These are phyloP conservation scores for Termitomyces sp. DNA, from an alignment of 768 basidiomycete species.

Conservation along the genomic window DNA sequence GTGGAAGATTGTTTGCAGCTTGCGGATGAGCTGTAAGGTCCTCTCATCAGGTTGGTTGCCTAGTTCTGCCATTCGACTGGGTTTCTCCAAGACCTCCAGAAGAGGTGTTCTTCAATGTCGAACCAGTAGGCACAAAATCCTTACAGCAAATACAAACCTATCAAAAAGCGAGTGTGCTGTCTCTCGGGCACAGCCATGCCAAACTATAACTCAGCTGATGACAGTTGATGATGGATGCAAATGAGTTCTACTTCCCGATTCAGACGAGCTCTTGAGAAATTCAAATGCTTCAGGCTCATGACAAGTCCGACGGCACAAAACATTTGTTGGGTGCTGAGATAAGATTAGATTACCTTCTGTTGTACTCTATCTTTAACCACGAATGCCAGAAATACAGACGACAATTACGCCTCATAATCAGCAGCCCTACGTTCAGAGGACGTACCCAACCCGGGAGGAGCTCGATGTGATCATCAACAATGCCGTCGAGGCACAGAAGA, in stretches of 20 bases:
- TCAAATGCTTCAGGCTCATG: too few species aligned
- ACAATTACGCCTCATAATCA: conserved; percentile 85
- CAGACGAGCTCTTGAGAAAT: too few species aligned
- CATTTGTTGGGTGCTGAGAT: conserved; percentile 5
- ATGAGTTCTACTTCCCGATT: too few species aligned
- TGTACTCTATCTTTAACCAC: conserved; percentile 12
- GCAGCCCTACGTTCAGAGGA: conserved; percentile 59
- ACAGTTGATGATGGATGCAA: too few species aligned
- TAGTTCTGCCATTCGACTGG: neutral
- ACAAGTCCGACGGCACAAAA: too few species aligned
- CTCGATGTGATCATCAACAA: conserved; percentile 57
- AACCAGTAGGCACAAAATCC: too few species aligned
- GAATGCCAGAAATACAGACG: conserved; percentile 53
- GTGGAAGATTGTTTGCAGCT: neutral
- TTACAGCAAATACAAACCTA: too few species aligned
- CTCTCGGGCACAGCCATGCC: too few species aligned
- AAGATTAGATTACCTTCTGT: conserved; percentile 15
- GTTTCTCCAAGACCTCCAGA: too few species aligned
- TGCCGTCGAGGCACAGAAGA: conserved; percentile 65
- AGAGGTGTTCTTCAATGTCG: too few species aligned
- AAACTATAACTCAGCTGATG: too few species aligned
- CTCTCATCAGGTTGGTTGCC: neutral
- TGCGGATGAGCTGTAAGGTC: neutral
- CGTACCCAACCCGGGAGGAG: conserved; percentile 57
- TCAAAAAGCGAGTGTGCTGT: too few species aligned